Percentiles rank a stretch among this genome's conserved stretches.
phyloP scores from a whole-genome alignment of 176 grass and related monocot species.

The Elymus sibiricus region DNA sequence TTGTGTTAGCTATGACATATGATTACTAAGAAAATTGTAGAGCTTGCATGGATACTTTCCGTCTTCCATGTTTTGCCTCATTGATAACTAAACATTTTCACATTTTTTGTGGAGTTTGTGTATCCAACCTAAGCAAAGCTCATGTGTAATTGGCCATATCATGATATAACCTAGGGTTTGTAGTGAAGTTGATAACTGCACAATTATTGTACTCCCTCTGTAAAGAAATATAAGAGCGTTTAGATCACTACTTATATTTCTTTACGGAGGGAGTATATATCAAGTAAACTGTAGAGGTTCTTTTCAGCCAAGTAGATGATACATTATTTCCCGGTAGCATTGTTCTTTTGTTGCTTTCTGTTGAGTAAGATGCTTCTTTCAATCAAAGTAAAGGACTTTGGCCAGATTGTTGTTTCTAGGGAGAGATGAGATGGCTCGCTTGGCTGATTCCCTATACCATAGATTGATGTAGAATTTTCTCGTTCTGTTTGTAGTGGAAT shows the following conservation, averaged over 20 bases:
- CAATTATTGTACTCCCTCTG: neutral
- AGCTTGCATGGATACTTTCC: neutral
- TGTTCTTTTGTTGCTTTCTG: constrained; percentile 14
- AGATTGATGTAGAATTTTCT: neutral
- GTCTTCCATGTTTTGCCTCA: neutral
- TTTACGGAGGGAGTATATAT: neutral
- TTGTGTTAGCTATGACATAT: neutral
- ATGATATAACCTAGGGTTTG: neutral
- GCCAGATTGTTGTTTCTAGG: constrained; percentile 22
- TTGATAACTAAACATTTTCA: neutral
- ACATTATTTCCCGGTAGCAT: neutral
- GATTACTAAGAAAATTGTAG: neutral
- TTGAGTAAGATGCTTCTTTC: constrained; percentile 15
- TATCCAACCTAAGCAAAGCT: neutral
- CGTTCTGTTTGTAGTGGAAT: constrained; percentile 21
- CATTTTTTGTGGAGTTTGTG: neutral
- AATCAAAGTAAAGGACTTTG: constrained; percentile 10
- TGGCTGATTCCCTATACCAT: neutral
- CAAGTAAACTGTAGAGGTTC: constrained; percentile 3
- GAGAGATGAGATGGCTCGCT: neutral
- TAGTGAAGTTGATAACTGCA: neutral
- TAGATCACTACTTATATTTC: no score
- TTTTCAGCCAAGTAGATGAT: neutral
- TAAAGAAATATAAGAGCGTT: no score
- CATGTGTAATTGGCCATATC: constrained; percentile 6